Evolutionary conservation across 331 rosid genomes (phyloP).

Genomic region (Acacia pycnantha): DNA sequence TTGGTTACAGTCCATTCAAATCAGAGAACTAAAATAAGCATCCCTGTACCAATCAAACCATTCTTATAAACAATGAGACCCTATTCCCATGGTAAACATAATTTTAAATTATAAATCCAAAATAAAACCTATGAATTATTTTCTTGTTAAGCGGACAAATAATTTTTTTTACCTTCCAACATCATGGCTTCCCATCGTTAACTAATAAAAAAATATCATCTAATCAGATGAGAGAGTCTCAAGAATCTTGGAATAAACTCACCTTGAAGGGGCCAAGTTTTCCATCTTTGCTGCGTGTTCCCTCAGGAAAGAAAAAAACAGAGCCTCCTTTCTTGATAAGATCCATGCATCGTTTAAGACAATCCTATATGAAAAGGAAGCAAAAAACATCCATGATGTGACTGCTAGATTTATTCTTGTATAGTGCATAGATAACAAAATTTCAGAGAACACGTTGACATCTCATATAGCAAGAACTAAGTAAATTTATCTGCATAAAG

Average conservation of each 20-base stretch:
- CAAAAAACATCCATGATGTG: constrained; percentile 8
- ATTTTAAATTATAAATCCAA: not conserved
- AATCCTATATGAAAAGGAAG: constrained; percentile 55
- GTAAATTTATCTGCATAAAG: constrained; percentile 11
- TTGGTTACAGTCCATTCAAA: constrained; percentile 2
- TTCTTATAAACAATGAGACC: not conserved
- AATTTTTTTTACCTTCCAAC: not conserved
- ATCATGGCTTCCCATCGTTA: not conserved
- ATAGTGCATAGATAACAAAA: not conserved
- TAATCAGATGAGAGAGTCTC: constrained; percentile 20
- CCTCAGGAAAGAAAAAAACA: constrained; percentile 94
- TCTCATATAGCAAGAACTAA: constrained; percentile 27
- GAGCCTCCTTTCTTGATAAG: constrained; percentile 81
- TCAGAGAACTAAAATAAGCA: not conserved
- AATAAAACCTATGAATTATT: not conserved
- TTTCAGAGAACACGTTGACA: constrained; percentile 6
- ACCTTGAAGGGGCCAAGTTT: constrained; percentile 76
- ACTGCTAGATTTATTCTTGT: not conserved
- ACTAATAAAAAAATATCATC: constrained; percentile 13
- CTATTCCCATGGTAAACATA: not conserved
- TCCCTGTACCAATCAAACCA: constrained; percentile 9
- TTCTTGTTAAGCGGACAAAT: not conserved
- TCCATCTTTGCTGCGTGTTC: constrained; percentile 91
- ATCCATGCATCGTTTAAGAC: constrained; percentile 81
- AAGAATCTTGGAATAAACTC: constrained; percentile 26